phyloP scores from a whole-genome alignment of 2,329 filamentous ascomycete genomes.

The Fusarium longipes region DNA sequence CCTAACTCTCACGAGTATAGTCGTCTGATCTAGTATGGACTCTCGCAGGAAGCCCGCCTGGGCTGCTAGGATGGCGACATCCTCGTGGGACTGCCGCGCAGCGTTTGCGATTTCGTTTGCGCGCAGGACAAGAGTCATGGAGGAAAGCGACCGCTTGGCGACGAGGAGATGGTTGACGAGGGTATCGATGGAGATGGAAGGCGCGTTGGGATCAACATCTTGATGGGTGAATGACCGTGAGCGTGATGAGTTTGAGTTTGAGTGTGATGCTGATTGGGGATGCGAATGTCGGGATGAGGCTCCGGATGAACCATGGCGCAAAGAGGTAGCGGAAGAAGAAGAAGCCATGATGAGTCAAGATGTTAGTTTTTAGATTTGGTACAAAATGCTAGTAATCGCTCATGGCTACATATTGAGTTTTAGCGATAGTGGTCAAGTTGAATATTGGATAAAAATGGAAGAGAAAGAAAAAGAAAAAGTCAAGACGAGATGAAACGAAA shows the following conservation, averaged over 20 bases:
- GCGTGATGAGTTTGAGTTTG: constrained; percentile 30
- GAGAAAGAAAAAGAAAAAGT: constrained; percentile 15
- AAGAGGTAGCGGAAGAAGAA: constrained; percentile 52
- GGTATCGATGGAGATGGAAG: constrained; percentile 69
- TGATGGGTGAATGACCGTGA: constrained; percentile 37
- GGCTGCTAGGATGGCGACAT: constrained; percentile 78
- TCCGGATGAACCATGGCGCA: constrained; percentile 52
- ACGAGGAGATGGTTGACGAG: constrained; percentile 87
- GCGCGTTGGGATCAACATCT: constrained; percentile 24
- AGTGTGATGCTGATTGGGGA: constrained; percentile 44
- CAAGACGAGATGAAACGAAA: constrained; percentile 3
- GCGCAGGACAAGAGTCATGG: constrained; percentile 83
- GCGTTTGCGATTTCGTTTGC: constrained; percentile 86
- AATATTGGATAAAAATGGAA: neutral
- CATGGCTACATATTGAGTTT: constrained; percentile 43
- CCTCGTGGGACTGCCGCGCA: constrained; percentile 80
- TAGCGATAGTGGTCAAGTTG: constrained; percentile 3
- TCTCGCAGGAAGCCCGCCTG: constrained; percentile 74
- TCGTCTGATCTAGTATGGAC: constrained; percentile 68
- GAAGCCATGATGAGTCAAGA: constrained; percentile 49
- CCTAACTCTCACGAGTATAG: constrained; percentile 63
- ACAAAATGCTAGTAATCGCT: constrained; percentile 7
- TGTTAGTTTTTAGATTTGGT: neutral
- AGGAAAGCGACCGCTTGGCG: constrained; percentile 87
- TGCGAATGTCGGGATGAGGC: constrained; percentile 50